Evolutionary conservation across 345 rosid genomes (phyloP), one percentile per base, ranked within the genome.

Genomic region (Brassica nigra): DNA sequence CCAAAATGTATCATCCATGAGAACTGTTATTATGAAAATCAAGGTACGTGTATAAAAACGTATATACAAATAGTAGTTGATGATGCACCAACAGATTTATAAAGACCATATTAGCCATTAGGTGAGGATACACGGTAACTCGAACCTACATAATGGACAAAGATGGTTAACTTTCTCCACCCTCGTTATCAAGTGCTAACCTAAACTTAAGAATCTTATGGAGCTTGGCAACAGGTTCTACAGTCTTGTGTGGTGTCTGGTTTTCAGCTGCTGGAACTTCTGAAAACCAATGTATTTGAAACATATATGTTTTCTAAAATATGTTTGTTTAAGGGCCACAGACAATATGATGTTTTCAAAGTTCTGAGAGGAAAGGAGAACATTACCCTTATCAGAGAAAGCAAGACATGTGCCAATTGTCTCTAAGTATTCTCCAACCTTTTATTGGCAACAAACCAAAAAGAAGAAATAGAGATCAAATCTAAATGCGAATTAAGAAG

Each of bases 381-480:
- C 14, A 44, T 70, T 52, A 52, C 62, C 73, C 28, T 52, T 70
- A 2, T 70, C 73, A 52, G 73, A 70, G 29, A 70, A 85, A 73
- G 82, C 82, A 71, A 88, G 78, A 74, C 87, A 85, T 14, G 91
- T 88, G 18, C 93, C 93, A 28, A 88, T 82, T 8, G 93, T 88
- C 76, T 90, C 91, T 15, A 83, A 81, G n/a, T 88, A 88, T 14
- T 86, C 88, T 75, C 91, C 91, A 73, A 87, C 84, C 90, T 89
- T 61, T 27, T 4, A 1, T 11, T 12, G 15, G 3, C 27, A 11
- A 80, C 7, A 8, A 12, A 34, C 1, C 11, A 0, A 16, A 36
- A 52, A 8, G 4, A 59, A 27, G 11, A 11, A 18, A 14, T 29
- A 44, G 52, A 54, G 16, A 68, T 77, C 28, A 69, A 23, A 31